A percentile compares a stretch with the other conserved stretches of the same genome.
Evolutionary conservation across 192 early-diverging fungal species (phyloP).

Genomic region (Entomortierella beljakovae): DNA sequence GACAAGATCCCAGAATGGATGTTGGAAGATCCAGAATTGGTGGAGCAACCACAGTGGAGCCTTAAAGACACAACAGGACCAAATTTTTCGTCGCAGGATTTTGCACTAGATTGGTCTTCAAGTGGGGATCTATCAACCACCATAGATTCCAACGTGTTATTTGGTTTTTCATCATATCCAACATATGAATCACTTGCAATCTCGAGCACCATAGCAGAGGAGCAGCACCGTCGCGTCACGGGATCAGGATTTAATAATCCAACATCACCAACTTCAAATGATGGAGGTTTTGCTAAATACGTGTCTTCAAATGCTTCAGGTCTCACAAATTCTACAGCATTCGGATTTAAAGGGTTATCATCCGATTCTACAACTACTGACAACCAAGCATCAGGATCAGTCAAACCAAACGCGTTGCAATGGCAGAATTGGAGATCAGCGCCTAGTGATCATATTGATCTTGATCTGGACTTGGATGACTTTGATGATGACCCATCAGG

Average conservation of each 20-base stretch:
- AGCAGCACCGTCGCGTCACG: conserved; percentile 5
- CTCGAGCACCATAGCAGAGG: conserved; percentile 25
- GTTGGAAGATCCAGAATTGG: conserved; percentile 24
- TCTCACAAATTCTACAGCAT: neutral
- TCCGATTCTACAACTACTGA: neutral
- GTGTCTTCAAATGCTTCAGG: neutral
- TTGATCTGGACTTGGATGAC: conserved; percentile 17
- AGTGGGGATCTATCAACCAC: conserved; percentile 6
- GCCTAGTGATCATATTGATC: neutral
- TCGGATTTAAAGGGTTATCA: neutral
- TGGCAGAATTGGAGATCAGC: conserved; percentile 25
- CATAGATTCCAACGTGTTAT: conserved; percentile 30
- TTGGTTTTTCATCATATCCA: conserved; percentile 47
- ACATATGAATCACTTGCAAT: conserved; percentile 33
- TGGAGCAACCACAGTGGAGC: neutral
- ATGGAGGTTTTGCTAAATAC: conserved; percentile 39
- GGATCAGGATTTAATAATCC: neutral
- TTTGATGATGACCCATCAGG: neutral
- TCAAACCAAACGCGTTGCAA: neutral
- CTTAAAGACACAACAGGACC: neutral
- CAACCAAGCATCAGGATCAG: neutral
- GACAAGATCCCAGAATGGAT: conserved; percentile 37
- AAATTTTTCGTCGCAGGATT: conserved; percentile 5
- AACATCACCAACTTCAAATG: neutral
- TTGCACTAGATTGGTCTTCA: conserved; percentile 12